phyloP scores from a whole-genome alignment of 495 filamentous ascomycete genomes.

The Neurospora sp. region DNA sequence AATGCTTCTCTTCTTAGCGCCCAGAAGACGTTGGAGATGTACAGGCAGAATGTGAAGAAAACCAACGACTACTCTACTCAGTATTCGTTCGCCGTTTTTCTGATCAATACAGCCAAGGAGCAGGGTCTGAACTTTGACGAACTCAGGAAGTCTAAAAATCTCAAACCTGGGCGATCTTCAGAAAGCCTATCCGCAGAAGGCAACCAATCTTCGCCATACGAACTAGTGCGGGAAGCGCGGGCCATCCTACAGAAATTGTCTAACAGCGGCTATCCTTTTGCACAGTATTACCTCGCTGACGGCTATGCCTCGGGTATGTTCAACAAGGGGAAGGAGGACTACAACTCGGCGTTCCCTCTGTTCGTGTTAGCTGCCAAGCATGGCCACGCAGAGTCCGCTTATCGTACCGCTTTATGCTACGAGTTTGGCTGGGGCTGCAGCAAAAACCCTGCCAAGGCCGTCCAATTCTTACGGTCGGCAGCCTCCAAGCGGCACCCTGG shows the following conservation, averaged over 20 bases:
- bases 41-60: conserved; percentile 91
- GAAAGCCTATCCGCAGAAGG: conserved; percentile 36
- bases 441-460: conserved; percentile 79
- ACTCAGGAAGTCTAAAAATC: conserved; percentile 30
- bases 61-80: conserved; percentile 78
- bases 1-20: conserved; percentile 85
- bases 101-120: conserved; percentile 78
- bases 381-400: conserved; percentile 92
- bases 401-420: conserved; percentile 88
- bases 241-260: conserved; percentile 77
- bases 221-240: conserved; percentile 78
- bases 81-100: conserved; percentile 91
- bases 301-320: conserved; percentile 92
- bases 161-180: conserved; percentile 25
- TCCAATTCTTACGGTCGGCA: conserved; percentile 82
- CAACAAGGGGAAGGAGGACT: conserved; percentile 82
- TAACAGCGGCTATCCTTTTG: conserved; percentile 84
- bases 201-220: conserved; percentile 40
- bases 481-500: conserved; percentile 93
- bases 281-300: conserved; percentile 94
- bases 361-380: conserved; percentile 94
- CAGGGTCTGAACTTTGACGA: conserved; percentile 34
- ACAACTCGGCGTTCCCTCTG: conserved; percentile 79
- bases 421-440: conserved; percentile 96
- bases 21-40: conserved; percentile 93